Base-by-base conservation (phyloP, 805 yeast genomes). In the Nakazawaea holstii region DNA sequence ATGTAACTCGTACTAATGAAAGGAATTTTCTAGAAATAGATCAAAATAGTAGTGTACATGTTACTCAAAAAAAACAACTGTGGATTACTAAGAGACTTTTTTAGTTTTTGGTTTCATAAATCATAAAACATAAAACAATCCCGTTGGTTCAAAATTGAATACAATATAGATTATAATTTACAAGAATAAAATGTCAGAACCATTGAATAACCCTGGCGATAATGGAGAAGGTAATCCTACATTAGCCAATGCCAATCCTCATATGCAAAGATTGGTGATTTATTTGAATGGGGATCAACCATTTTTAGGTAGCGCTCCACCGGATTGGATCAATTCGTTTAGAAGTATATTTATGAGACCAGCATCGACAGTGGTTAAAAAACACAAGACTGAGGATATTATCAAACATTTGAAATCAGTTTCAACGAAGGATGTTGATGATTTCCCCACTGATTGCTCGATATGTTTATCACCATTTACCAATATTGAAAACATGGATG, bases 361-460 rank as follows among this genome's bases (percentile, higher is more conserved):
- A 15, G 13, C 32, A 3, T 9, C 41, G 7, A 14, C 32, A 26
- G 17, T 10, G 8, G 14, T 11, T 30, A 39, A 39, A 26, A 29
- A 28, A n/a, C 13, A 39, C 14, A 39, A 29, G 27, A 17, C 24
- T 8, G n/a, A 28, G 3, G 44, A 41, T 32, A 41, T 41, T 8
- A 20, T 20, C 20, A 41, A 41, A 14, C 9, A 20, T 6, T 41
- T 41, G 37, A 31, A 41, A 10, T 20, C 30, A 3, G 15, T 41
- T 9, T 20, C 24, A 11, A 8, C 17, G 28, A 20, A 32, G 11
- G 44, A 41, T 20, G 44, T 41, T 10, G 26, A 31, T 2, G 37
- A 33, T 7, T 41, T 41, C 37, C 44, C 44, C 14, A 31, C 29
- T 6, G 44, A 41, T 11, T 41, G 44, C 30, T 20, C 37, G 9